Base-by-base conservation (phyloP, 371 early-diverging fungal species). In the Mortierella sp. region DNA sequence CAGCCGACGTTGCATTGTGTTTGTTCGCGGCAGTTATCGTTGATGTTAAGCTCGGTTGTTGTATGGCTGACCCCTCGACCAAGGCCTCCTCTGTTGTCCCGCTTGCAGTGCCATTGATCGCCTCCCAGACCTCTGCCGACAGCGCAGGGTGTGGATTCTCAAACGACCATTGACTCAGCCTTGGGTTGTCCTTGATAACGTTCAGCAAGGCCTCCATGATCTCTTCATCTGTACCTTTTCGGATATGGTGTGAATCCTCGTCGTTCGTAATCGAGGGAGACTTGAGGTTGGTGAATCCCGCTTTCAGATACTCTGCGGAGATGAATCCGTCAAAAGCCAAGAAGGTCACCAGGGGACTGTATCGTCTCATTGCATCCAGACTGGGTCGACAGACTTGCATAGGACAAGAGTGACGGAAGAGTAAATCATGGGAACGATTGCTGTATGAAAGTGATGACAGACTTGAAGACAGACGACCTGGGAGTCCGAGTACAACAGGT, bases 391-490 rank as follows among this genome's bases (percentile, higher is more conserved):
- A 52, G 34, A 21, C 28, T 28, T 48, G 19, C 38, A 72, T 2
- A 31, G 73, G 45, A 16, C 52, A 4, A 72, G 31, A 44, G 73
- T 72, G 73, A 72, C 34, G 52, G 50, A 72, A 1, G 73, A 19
- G 31, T 72, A 72, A 1, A 52, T 52, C 52, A 21, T 11, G 52
- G 54, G 73, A 21, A 31, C 54, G 38, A 52, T 34, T 50, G 24
- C 21, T 26, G 34, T 0, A 28, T 72, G 73, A 19, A 72, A 72
- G 26, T 28, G 54, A 14, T 31, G 73, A 52, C 52, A 72, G 52
- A 72, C 73, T 72, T 52, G 73, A 28, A 72, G 48, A 72, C 73
- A 72, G 50, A 10, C 38, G 73, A 72, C 50, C 47, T 45, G 73
- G 9, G 73, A 72, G 52, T 52, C 38, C 1, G 73, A 21, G 34